phyloP scores from a whole-genome alignment of 2,329 filamentous ascomycete genomes.

The Sclerotiophoma versabilis region DNA sequence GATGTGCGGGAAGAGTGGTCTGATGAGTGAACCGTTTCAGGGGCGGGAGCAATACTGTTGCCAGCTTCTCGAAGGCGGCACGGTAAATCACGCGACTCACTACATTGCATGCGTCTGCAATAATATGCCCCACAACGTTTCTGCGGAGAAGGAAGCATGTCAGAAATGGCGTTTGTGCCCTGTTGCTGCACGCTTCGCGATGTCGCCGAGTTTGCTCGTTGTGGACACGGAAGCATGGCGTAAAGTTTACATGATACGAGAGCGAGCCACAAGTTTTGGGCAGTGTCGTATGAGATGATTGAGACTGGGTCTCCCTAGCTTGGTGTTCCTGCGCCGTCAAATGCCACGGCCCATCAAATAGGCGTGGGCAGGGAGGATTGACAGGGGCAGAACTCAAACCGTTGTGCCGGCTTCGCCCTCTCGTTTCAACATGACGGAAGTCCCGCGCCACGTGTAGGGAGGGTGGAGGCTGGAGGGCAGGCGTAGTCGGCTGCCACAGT shows the following conservation, averaged over 20 bases:
- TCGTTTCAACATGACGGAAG: conserved; percentile 35
- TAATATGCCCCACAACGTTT: conserved; percentile 10
- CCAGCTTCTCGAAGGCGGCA: conserved; percentile 38
- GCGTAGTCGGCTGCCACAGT: conserved; percentile 24
- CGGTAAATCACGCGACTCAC: conserved; percentile 40
- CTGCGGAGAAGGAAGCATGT: conserved; percentile 9
- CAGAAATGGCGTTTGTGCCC: conserved; percentile 1
- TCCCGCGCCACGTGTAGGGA: conserved; percentile 37
- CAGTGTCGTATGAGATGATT: conserved; percentile 14
- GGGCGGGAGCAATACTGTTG: conserved; percentile 29
- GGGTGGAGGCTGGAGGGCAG: conserved; percentile 16
- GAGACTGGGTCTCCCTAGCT: conserved; percentile 26
- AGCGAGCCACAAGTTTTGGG: conserved; percentile 15
- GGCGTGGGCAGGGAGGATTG: conserved; percentile 24
- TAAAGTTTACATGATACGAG: conserved; percentile 7
- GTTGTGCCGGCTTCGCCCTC: conserved; percentile 33
- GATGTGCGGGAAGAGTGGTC: conserved; percentile 30
- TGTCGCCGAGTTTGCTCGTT: background rate
- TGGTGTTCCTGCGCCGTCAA: conserved; percentile 25
- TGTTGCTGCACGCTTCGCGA: conserved; percentile 1
- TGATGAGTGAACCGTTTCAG: conserved; percentile 39
- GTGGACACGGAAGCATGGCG: conserved; percentile 14
- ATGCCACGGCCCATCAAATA: conserved; percentile 24
- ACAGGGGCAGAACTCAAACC: conserved; percentile 33
- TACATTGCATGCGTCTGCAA: conserved; percentile 20